Percentiles rank a stretch among this genome's conserved stretches.
phyloP scores from a whole-genome alignment of 257 asterid species.

The Parsonsia alboflavescens region DNA sequence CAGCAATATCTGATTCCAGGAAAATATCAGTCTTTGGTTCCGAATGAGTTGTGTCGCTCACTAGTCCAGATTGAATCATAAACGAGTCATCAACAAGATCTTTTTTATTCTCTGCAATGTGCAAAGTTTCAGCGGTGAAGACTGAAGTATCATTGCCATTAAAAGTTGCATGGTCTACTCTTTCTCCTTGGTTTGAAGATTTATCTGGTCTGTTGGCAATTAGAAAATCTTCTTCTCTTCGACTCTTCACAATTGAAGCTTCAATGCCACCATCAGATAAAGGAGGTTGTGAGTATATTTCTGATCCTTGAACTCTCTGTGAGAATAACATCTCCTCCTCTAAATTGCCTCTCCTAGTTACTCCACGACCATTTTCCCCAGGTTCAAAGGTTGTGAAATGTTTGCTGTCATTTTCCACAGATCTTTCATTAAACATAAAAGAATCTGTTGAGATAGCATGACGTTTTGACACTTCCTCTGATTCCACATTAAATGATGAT shows the following conservation, averaged over 20 bases:
- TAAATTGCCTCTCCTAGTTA: slow-evolving; percentile 27
- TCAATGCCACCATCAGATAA: slow-evolving; percentile 33
- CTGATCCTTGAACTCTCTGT: slow-evolving; percentile 29
- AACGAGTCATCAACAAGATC: slow-evolving; percentile 61
- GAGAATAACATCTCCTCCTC: slow-evolving; percentile 47
- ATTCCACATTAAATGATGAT: slow-evolving; percentile 20
- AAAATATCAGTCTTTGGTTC: slow-evolving; percentile 43
- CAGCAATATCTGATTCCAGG: slow-evolving; percentile 47
- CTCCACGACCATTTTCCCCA: slow-evolving; percentile 31
- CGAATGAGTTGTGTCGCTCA: slow-evolving; percentile 22
- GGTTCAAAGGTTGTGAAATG: slow-evolving; percentile 27
- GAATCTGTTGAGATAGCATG: slow-evolving; percentile 42
- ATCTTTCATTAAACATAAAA: slow-evolving; percentile 32
- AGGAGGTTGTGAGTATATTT: slow-evolving; percentile 19
- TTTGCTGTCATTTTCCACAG: slow-evolving; percentile 22
- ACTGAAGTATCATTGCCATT: slow-evolving; percentile 33
- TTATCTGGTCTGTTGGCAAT: slow-evolving; percentile 23
- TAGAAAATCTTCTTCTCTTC: slow-evolving; percentile 54
- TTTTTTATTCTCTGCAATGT: slow-evolving; percentile 28
- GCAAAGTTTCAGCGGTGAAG: slow-evolving; percentile 19
- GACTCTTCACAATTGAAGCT: slow-evolving; percentile 34
- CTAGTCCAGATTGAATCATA: slow-evolving; percentile 48
- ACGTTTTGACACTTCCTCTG: slow-evolving; percentile 22
- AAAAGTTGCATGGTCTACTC: slow-evolving; percentile 22
- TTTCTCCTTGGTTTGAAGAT: slow-evolving; percentile 19